Percentiles rank a stretch among this genome's conserved stretches.
Conservation (phyloP, 176 grass and related monocot genomes). For the Themeda triandra region DNA sequence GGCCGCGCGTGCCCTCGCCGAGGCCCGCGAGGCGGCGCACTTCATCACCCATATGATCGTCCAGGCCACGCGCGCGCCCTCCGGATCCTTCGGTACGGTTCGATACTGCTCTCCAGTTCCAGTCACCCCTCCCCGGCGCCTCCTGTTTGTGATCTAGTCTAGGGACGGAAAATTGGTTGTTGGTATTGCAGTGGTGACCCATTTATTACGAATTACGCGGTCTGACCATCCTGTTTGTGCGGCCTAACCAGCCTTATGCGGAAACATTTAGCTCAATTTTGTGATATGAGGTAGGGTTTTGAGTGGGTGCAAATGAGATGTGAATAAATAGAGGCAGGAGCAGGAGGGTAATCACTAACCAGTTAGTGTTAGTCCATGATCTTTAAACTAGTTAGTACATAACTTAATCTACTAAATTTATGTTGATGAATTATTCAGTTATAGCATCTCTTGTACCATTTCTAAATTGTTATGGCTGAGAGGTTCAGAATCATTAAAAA, state of each 20-base stretch:
- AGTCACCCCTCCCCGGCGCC: not conserved
- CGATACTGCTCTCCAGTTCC: not conserved
- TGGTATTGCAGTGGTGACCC: not conserved
- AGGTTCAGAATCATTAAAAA: not conserved
- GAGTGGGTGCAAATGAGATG: not conserved
- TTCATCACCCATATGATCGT: conserved; percentile 94
- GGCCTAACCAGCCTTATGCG: not conserved
- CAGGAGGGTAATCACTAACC: not conserved
- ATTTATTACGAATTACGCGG: not conserved
- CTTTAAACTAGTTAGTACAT: not conserved
- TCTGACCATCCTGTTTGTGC: not conserved
- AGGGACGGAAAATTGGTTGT: not conserved
- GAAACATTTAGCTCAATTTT: not conserved
- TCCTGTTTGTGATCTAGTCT: not conserved
- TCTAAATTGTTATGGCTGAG: not conserved
- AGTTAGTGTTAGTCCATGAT: not conserved
- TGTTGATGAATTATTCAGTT: not conserved
- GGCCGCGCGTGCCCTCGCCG: conserved; percentile 41
- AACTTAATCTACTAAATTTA: not conserved
- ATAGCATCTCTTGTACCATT: not conserved
- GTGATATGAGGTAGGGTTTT: not conserved
- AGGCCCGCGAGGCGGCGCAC: conserved; percentile 69
- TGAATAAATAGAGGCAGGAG: not conserved
- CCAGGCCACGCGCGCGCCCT: conserved; percentile 62
- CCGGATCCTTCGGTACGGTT: conserved; percentile 70